Evolutionary conservation across 2,329 filamentous ascomycete species (phyloP).

Genomic region (Penicillium sp.): DNA sequence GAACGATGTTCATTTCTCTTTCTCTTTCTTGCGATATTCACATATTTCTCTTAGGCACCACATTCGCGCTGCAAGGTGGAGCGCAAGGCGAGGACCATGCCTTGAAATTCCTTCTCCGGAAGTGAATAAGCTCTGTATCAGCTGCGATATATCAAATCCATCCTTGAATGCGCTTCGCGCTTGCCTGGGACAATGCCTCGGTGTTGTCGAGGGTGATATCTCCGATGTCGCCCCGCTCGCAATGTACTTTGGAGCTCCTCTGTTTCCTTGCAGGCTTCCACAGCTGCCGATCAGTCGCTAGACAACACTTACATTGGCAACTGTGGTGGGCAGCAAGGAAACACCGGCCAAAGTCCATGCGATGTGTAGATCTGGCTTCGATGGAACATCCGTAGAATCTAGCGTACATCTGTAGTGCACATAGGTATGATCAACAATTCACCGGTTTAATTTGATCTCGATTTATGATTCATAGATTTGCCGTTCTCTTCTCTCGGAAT

Average conservation of each 20-base stretch:
- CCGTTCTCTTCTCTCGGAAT: too few species aligned
- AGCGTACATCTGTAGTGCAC: too few species aligned
- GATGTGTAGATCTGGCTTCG: slow-evolving; percentile 10
- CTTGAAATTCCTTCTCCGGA: slow-evolving; percentile 40
- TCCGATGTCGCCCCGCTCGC: slow-evolving; percentile 11
- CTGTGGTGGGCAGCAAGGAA: slow-evolving; percentile 3
- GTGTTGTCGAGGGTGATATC: slow-evolving; percentile 7
- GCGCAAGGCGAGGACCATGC: slow-evolving; percentile 49
- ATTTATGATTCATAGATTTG: too few species aligned
- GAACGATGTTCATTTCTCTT: slow-evolving; percentile 9
- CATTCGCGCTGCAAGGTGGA: slow-evolving; percentile 49
- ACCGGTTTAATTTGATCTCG: too few species aligned
- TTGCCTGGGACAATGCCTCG: slow-evolving; percentile 5
- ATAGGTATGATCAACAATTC: too few species aligned
- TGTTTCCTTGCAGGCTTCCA: slow-evolving; percentile 7
- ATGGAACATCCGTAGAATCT: slow-evolving; percentile 16
- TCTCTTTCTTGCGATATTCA: slow-evolving; percentile 7
- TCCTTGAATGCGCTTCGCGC: slow-evolving; percentile 10
- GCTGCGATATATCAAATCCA: slow-evolving; percentile 45
- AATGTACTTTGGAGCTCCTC: slow-evolving; percentile 11
- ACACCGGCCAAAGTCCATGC: slow-evolving; percentile 6
- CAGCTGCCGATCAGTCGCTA: slow-evolving; percentile 21
- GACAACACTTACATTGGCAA: slow-evolving; percentile 15
- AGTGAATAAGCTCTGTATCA: slow-evolving; percentile 48
- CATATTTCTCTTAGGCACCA: background rate